Conservation (phyloP, 1,284 basidiomycete species). For the Puccinia sorghi region DNA sequence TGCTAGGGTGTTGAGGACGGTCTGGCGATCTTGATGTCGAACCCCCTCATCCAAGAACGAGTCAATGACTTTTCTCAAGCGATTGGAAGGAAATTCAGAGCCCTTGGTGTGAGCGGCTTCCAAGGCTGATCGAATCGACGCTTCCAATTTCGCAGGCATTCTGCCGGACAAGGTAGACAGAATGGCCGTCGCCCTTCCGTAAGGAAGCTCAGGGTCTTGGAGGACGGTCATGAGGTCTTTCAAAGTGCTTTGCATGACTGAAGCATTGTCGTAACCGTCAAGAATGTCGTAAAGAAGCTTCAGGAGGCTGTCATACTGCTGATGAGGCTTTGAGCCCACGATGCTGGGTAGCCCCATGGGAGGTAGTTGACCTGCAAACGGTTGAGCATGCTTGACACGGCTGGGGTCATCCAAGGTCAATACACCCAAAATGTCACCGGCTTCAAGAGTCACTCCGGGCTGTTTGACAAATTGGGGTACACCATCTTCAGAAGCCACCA, state of each 20-base stretch:
- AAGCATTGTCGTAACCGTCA: conserved; percentile 90
- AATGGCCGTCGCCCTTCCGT: conserved; percentile 78
- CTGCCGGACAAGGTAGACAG: conserved; percentile 88
- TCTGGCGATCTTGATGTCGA: conserved; percentile 72
- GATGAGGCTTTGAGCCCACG: conserved; percentile 86
- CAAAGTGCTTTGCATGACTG: conserved; percentile 76
- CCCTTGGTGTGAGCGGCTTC: conserved; percentile 73
- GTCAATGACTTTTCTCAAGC: conserved; percentile 78
- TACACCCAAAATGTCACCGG: conserved; percentile 98
- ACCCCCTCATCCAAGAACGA: conserved; percentile 80
- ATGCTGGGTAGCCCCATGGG: conserved; percentile 81
- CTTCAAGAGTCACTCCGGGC: conserved; percentile 90
- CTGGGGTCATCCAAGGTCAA: conserved; percentile 93
- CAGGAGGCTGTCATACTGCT: conserved; percentile 75
- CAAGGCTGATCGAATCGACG: conserved; percentile 75
- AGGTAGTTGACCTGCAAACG: conserved; percentile 91
- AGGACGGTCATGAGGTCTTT: conserved; percentile 78
- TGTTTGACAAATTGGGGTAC: conserved; percentile 97
- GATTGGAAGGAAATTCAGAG: conserved; percentile 77
- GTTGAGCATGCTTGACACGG: conserved; percentile 96
- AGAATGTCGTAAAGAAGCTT: conserved; percentile 86
- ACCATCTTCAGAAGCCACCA: conserved; percentile 94
- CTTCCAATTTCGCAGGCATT: conserved; percentile 88
- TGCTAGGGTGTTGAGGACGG: conserved; percentile 72
- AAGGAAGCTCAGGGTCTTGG: conserved; percentile 83